Evolutionary conservation across 1,139 yeast species (phyloP), one percentile per base, ranked within the genome.

Genomic region (Yamadazyma diospyri): DNA sequence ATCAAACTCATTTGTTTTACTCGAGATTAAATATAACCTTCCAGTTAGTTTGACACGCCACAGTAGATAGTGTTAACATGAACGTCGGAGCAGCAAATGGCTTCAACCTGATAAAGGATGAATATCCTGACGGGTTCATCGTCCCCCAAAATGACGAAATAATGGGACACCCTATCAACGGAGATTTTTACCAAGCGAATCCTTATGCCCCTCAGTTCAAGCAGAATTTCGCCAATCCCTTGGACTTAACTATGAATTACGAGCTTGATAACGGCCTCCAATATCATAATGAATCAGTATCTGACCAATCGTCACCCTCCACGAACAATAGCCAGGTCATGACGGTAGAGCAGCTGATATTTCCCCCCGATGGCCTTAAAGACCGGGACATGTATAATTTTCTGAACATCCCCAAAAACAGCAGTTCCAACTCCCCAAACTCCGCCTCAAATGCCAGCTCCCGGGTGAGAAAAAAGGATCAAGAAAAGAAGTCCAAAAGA

Each of bases 241-340:
- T n/a, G n/a, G n/a, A n/a, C n/a, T n/a, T n/a, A n/a, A n/a, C n/a
- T n/a, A n/a, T n/a, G n/a, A n/a, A 16, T 21, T 29, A 29, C 22
- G 16, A 29, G 27, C 5, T 10, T 21, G 16, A 10, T 18, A 18
- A 18, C 9, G 27, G 27, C 6, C 19, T 25, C 12, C 4, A 21
- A 16, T 16, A 29, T 23, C 15, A 30, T 13, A 34, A 28, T 8
- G 46, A 43, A 5, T 40, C 52, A 3, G 18, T 41, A 4, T 45
- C 50, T 35, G 44, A 46, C 10, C 36, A 38, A 12, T 47, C 51
- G 8, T 47, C 51, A n/a, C 48, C 51, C 5, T 42, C 45, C 4
- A 42, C 43, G 9, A 37, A 38, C 16, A 38, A 32, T 21, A 34
- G 42, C 21, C 31, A 30, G 11, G 27, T 30, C 3, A 32, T 32